Evolutionary conservation across 2,329 filamentous ascomycete species (phyloP).

Genomic region (Colletotrichum falcatum): DNA sequence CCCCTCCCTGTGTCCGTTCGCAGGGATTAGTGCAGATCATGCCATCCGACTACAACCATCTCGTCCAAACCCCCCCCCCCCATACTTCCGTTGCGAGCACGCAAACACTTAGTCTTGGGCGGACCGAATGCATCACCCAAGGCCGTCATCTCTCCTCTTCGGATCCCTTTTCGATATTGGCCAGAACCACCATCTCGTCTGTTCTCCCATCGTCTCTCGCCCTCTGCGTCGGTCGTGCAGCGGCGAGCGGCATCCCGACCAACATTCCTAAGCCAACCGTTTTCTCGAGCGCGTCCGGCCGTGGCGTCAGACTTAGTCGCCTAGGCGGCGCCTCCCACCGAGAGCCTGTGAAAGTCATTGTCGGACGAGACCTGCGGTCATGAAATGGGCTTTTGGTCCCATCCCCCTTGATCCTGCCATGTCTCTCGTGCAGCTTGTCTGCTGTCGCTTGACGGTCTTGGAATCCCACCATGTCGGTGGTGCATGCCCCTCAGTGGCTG

Average conservation of each 20-base stretch:
- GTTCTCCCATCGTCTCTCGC: conserved; percentile 9
- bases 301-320: conserved; percentile 19
- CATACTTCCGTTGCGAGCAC: neutral
- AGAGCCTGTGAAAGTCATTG: conserved; percentile 6
- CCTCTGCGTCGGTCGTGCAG: conserved; percentile 10
- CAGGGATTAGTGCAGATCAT: conserved; percentile 34
- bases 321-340: conserved; percentile 19
- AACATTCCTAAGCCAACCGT: conserved; percentile 29
- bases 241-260: conserved; percentile 13
- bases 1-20: conserved; percentile 11
- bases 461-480: neutral
- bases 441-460: neutral
- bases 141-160: neutral
- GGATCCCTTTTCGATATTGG: conserved; percentile 4
- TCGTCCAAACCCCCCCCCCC: conserved; percentile 9
- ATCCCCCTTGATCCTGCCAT: conserved; percentile 25
- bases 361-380: conserved; percentile 14
- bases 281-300: conserved; percentile 10
- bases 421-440: conserved; percentile 23
- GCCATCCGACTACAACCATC: conserved; percentile 10
- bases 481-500: neutral
- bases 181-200: neutral
- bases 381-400: neutral
- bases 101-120: neutral
- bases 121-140: neutral